Evolutionary conservation across 306 rosid genomes (phyloP), one percentile per base, ranked within the genome.

Genomic region (Medicago ruthenica): DNA sequence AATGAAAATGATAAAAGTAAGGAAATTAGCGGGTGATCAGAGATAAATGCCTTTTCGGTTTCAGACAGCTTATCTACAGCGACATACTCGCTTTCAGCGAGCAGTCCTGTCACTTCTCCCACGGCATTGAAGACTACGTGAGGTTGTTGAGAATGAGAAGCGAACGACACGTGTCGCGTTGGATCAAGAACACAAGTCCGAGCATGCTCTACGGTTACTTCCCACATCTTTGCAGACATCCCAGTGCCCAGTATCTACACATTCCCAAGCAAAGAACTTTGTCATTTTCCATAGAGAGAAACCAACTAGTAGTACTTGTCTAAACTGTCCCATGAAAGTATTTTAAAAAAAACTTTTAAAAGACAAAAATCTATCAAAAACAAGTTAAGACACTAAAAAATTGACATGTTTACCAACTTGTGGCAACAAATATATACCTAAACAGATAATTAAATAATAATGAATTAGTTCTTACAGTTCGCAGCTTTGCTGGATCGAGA

Each of bases 201-300:
- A 54, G 99, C 97, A 87, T 95, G 99, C 81, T 95, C 97, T 75
- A 90, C 86, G 2, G 97, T 92, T 75, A 88, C 86, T 76, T 96
- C 99, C 98, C 99, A 96, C 98, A 96, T 96, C 90, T 96, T 96
- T 61, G 99, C 85, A 36, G 99, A 92, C 99, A 96, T 96, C 66
- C 99, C 99, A 9, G 97, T 85, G 68, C 99, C 98, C 59, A 92
- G 88, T 84, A 92, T 89, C 99, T 96, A 86, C 82, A 80, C 40
- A 79, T 70, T 31, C 72, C 75, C 79, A 77, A 77, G 37, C 77
- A 84, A 76, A 59, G 58, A 59, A 44, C 62, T 50, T 66, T 51
- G 54, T 65, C 21, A 78, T 74, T 77, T 81, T n/a, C 68, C 62
- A 24, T 48, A 63, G 47, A 48, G 24, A 48, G 37, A 75, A 81